Evolutionary conservation across 768 basidiomycete genomes (phyloP).

Genomic region (Lactarius sanguifluus): DNA sequence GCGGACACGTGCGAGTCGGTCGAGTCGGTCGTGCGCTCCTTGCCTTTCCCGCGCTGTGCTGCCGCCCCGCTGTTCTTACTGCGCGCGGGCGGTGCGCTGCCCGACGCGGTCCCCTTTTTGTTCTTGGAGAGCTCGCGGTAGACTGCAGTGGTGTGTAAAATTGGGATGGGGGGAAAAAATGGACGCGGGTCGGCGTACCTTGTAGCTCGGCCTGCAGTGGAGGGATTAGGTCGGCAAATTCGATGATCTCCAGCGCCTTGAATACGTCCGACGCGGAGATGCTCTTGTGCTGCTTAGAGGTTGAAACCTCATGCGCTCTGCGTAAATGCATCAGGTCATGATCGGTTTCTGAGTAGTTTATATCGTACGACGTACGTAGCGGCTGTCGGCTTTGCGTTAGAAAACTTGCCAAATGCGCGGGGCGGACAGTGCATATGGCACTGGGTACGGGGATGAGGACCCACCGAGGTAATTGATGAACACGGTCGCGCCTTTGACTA

Average conservation of each 20-base stretch:
- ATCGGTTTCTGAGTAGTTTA: background rate
- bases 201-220: constrained; percentile 63
- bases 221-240: constrained; percentile 70
- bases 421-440: background rate
- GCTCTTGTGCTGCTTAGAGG: constrained; percentile 82
- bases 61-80: constrained; percentile 3
- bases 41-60: constrained; percentile 26
- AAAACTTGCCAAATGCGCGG: background rate
- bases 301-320: constrained; percentile 87
- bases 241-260: constrained; percentile 77
- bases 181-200: constrained; percentile 41
- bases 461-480: constrained; percentile 93
- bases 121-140: constrained; percentile 64
- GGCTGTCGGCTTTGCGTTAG: constrained; percentile 13
- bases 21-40: constrained; percentile 15
- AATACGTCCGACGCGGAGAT: constrained; percentile 89
- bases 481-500: constrained; percentile 87
- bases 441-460: constrained; percentile 33
- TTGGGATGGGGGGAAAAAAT: background rate
- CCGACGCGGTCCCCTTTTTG: constrained; percentile 47
- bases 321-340: background rate
- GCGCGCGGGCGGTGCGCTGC: constrained; percentile 31
- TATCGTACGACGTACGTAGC: constrained; percentile 38
- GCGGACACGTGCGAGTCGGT: constrained; percentile 23
- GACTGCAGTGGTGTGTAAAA: constrained; percentile 40